Evolutionary conservation across 345 rosid genomes (phyloP).

Genomic region (Bretschneidera sinensis): DNA sequence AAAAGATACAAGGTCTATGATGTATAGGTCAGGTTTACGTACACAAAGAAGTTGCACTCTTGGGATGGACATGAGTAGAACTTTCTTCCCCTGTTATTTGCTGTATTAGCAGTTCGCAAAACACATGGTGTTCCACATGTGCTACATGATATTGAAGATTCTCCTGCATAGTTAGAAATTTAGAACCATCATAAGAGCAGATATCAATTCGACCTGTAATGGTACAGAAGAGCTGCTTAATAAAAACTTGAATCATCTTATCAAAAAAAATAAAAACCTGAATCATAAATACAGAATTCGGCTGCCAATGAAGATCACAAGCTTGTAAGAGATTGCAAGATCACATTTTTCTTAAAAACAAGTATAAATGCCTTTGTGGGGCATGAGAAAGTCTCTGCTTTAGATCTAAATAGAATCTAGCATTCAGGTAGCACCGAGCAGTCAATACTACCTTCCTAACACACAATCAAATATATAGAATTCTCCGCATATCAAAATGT

Average conservation of each 20-base stretch:
- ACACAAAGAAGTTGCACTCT: constrained; percentile 88
- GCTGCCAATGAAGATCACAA: constrained; percentile 1
- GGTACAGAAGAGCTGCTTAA: constrained; percentile 2
- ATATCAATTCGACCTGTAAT: background rate
- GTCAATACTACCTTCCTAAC: no score
- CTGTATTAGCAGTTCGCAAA: constrained; percentile 81
- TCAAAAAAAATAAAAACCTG: background rate
- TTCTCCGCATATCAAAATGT: no score
- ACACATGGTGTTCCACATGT: constrained; percentile 64
- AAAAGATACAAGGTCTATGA: background rate
- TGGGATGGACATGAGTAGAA: constrained; percentile 79
- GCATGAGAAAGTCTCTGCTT: no score
- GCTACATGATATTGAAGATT: constrained; percentile 52
- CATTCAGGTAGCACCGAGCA: no score
- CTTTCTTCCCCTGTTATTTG: constrained; percentile 82
- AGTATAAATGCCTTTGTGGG: no score
- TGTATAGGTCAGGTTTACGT: constrained; percentile 23
- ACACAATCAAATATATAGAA: no score
- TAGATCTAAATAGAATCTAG: no score
- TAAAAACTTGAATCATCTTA: no score
- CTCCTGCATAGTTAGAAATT: constrained; percentile 49
- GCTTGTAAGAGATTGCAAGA: no score
- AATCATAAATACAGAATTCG: background rate
- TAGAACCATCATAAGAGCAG: background rate
- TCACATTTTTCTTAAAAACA: no score